phyloP scores from a whole-genome alignment of 2,329 filamentous ascomycete species.

The Coniella vitis region DNA sequence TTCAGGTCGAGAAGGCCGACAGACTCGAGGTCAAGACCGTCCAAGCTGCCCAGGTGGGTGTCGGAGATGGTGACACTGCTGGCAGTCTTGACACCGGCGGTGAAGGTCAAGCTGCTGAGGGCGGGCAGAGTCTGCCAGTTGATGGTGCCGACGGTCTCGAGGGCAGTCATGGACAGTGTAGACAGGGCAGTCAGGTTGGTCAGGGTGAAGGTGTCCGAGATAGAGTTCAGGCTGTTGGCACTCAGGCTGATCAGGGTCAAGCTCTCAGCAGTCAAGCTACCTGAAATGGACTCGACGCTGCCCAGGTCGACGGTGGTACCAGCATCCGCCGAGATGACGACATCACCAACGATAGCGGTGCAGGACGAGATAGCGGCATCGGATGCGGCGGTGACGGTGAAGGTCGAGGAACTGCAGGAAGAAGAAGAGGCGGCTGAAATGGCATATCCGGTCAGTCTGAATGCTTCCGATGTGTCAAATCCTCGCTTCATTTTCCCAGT shows the following conservation, averaged over 20 bases:
- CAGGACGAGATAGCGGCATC: slow-evolving; percentile 55
- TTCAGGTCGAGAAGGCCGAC: slow-evolving; percentile 71
- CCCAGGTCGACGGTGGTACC: slow-evolving; percentile 54
- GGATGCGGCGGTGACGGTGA: slow-evolving; percentile 58
- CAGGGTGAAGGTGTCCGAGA: slow-evolving; percentile 66
- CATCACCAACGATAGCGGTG: slow-evolving; percentile 59
- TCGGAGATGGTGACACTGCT: slow-evolving; percentile 70
- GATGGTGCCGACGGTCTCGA: slow-evolving; percentile 61
- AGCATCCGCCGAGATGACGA: slow-evolving; percentile 55
- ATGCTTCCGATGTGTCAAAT: background rate
- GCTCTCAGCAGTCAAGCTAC: slow-evolving; percentile 53
- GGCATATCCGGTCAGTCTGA: slow-evolving; percentile 11
- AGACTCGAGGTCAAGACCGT: slow-evolving; percentile 73
- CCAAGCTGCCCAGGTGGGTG: slow-evolving; percentile 71
- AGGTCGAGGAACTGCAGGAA: slow-evolving; percentile 27
- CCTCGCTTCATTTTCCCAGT: background rate
- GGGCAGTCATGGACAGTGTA: slow-evolving; percentile 57
- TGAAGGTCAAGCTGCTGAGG: slow-evolving; percentile 43
- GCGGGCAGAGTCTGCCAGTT: slow-evolving; percentile 64
- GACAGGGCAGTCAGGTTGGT: slow-evolving; percentile 62
- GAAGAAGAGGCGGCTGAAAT: slow-evolving; percentile 29
- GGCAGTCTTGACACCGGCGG: slow-evolving; percentile 57
- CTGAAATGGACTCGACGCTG: slow-evolving; percentile 50
- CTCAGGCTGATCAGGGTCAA: slow-evolving; percentile 55
- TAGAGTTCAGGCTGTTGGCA: slow-evolving; percentile 53